Base-by-base conservation (phyloP, 139 green algal genomes). In the Mychonastes homosphaera region DNA sequence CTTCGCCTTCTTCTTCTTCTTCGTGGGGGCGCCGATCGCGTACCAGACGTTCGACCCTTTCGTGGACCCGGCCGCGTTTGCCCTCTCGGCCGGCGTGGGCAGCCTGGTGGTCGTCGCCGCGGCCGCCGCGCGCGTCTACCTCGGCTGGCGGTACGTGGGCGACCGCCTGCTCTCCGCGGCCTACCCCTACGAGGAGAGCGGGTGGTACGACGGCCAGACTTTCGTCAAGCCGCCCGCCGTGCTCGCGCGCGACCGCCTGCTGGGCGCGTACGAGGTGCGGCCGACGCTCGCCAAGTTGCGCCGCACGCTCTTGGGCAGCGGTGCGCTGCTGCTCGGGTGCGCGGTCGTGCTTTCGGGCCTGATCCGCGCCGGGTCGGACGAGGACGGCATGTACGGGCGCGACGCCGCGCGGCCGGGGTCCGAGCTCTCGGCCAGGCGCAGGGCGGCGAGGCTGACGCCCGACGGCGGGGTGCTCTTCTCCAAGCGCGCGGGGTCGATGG, bases 61-160 rank as follows among this genome's bases (percentile, higher is more conserved):
- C 41, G 19, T n/a, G 7, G 19, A 48, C 19, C 41, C 41, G 41
- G 41, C 41, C 41, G 41, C 23, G 41, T 48, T 48, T n/a, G 7
- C 24, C 19, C 41, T 48, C 12, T 4, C 13, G 24, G 13, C 46
- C 13, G 5, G 13, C 13, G 23, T 33, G 23, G 46, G 86, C 19
- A 69, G 63, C 1, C 58, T 85, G 34, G 18, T 92, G 35, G 82
- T 90, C n/a, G 83, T 88, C 19, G 77, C 82, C 2, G 46, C 87
- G 7, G 76, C 79, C 1, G 65, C 78, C 16, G 53, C 94, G 45
- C 84, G 87, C 57, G 86, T 96, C 54, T 92, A 85, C 65, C 72
- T 95, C n/a, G 83, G 79, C 18, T 98, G 90, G 90, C 64, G 68
- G 7, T 98, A 97, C 53, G 87, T 98, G 10, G 79, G 80, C 6